A percentile compares a stretch with the other conserved stretches of the same genome.
Evolutionary conservation across 805 yeast genomes (phyloP).

Genomic region (Yarrowia sp.): DNA sequence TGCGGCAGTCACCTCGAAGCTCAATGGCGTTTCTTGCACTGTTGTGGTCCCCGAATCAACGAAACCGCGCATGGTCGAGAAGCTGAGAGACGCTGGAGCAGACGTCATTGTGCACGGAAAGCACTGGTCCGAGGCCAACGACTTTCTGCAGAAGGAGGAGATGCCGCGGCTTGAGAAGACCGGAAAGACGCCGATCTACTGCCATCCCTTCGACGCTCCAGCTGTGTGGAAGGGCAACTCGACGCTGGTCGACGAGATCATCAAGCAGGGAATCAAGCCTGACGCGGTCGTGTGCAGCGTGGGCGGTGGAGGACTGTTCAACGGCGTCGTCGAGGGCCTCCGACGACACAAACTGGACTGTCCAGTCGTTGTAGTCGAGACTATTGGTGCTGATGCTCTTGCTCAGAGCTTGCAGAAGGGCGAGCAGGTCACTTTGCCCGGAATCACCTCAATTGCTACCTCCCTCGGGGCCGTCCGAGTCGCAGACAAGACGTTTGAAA

Average conservation of each 20-base stretch:
- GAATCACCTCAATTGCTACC: slow-evolving; percentile 52
- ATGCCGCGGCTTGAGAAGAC: slow-evolving; percentile 52
- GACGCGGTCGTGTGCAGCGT: slow-evolving; percentile 84
- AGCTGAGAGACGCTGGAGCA: slow-evolving; percentile 51
- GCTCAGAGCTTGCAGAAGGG: slow-evolving; percentile 47
- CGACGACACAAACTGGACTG: slow-evolving; percentile 50
- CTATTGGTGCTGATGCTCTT: slow-evolving; percentile 60
- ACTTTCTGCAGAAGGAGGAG: slow-evolving; percentile 62
- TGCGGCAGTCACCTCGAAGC: slow-evolving; percentile 82
- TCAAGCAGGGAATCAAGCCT: slow-evolving; percentile 42
- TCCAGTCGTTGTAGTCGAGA: slow-evolving; percentile 53
- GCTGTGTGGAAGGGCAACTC: slow-evolving; percentile 95
- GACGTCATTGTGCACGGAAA: slow-evolving; percentile 57
- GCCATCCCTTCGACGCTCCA: slow-evolving; percentile 91
- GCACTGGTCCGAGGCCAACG: slow-evolving; percentile 79
- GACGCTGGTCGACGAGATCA: slow-evolving; percentile 79
- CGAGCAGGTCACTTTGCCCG: slow-evolving; percentile 43
- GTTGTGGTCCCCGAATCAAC: slow-evolving; percentile 60
- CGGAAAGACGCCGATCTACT: slow-evolving; percentile 70
- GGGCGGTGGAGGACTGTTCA: slow-evolving; percentile 90
- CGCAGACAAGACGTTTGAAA: slow-evolving; percentile 46
- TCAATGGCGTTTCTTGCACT: slow-evolving; percentile 53
- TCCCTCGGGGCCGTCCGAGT: slow-evolving; percentile 59
- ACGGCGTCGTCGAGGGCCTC: slow-evolving; percentile 79
- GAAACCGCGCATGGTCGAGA: slow-evolving; percentile 46